Evolutionary conservation across 176 grass and related monocot genomes (phyloP).

Genomic region (Zoysia pacifica): DNA sequence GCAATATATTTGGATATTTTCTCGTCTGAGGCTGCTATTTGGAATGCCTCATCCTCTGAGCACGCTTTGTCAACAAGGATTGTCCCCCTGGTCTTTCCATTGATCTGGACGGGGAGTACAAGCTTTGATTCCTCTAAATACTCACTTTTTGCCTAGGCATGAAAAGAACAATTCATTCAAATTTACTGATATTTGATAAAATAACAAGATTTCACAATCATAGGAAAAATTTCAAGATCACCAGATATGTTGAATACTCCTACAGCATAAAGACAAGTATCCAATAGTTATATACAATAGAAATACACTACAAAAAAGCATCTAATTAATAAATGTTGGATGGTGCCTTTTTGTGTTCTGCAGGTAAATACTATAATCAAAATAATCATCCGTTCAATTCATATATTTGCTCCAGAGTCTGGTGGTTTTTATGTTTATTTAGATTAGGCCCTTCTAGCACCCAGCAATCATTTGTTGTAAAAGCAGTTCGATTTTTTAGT

Average conservation of each 20-base stretch:
- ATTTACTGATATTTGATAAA: not conserved
- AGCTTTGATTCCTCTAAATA: constrained; percentile 81
- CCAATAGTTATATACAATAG: not conserved
- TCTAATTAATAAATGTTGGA: not conserved
- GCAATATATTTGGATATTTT: constrained; percentile 87
- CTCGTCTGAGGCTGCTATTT: constrained; percentile 66
- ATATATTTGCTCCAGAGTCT: not conserved
- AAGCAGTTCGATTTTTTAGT: not conserved
- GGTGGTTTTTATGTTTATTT: not conserved
- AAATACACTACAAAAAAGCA: not conserved
- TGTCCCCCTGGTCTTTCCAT: constrained; percentile 92
- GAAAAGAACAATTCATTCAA: constrained; percentile 27
- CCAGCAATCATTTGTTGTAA: not conserved
- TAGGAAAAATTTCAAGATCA: not conserved
- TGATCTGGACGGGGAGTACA: constrained; percentile 86
- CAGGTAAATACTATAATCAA: not conserved
- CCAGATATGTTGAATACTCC: not conserved
- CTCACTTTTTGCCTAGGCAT: constrained; percentile 68
- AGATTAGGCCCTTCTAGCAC: not conserved
- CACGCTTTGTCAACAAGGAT: constrained; percentile 77
- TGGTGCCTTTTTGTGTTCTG: not conserved
- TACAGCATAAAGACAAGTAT: not conserved
- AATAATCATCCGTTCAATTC: not conserved
- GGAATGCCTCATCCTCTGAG: constrained; percentile 72
- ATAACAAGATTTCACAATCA: not conserved